These are phyloP conservation scores for Diaporthe batatas DNA, from an alignment of 2,329 filamentous ascomycete species.

Conservation along the genomic window DNA sequence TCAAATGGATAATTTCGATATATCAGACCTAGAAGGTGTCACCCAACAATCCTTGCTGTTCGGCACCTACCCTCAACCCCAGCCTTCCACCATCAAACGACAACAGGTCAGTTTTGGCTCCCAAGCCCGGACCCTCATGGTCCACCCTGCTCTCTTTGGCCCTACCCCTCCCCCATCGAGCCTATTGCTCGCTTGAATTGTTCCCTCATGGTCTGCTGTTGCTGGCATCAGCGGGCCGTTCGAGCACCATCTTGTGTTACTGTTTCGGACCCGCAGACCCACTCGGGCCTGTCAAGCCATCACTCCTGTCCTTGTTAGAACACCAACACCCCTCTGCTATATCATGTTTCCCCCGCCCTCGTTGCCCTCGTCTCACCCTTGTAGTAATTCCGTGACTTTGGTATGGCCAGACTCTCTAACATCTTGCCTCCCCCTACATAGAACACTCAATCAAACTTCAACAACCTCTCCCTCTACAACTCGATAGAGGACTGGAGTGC, in stretches of 20 bases:
- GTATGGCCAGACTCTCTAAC: conserved; percentile 2
- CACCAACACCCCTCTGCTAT: conserved; percentile 11
- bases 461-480: conserved; percentile 43
- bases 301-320: neutral
- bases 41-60: conserved; percentile 41
- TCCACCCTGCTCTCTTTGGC: conserved; percentile 14
- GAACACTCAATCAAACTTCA: conserved; percentile 32
- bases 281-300: conserved; percentile 29
- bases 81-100: conserved; percentile 39
- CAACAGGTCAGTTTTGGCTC: conserved; percentile 42
- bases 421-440: neutral
- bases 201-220: conserved; percentile 31
- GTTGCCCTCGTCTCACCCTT: neutral
- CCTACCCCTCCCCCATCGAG: conserved; percentile 28
- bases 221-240: conserved; percentile 29
- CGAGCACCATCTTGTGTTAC: conserved; percentile 10
- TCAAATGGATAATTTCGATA: conserved; percentile 42
- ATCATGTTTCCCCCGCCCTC: conserved; percentile 11
- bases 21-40: conserved; percentile 40
- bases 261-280: conserved; percentile 31
- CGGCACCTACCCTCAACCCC: conserved; percentile 41
- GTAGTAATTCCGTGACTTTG: neutral
- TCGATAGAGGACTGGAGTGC: conserved; percentile 49
- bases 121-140: conserved; percentile 4
- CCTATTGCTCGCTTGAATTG: conserved; percentile 11